A percentile compares a stretch with the other conserved stretches of the same genome.
phyloP scores from a whole-genome alignment of 306 rosid genomes.

The Erythrophleum fordii region DNA sequence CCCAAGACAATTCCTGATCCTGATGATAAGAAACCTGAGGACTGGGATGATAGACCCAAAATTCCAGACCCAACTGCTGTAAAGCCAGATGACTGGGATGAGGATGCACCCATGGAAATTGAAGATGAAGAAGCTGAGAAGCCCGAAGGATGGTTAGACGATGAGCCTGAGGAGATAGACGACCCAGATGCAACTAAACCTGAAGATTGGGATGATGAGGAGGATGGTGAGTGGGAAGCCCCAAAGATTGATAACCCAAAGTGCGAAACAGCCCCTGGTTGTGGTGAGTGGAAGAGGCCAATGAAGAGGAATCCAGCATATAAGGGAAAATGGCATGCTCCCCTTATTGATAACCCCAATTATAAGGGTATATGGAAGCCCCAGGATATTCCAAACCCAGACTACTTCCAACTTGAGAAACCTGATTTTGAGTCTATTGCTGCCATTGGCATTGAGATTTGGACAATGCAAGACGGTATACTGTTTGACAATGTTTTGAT shows the following conservation, averaged over 20 bases:
- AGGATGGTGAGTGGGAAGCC: constrained; percentile 93
- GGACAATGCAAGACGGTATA: constrained; percentile 98
- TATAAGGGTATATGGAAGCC: constrained; percentile 98
- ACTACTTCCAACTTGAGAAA: constrained; percentile 70
- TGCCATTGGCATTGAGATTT: constrained; percentile 94
- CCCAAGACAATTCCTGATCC: constrained; percentile 94
- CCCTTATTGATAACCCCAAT: constrained; percentile 83
- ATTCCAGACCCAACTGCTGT: constrained; percentile 82
- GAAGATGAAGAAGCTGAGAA: constrained; percentile 87
- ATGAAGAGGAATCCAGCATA: constrained; percentile 89
- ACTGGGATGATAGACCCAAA: constrained; percentile 93
- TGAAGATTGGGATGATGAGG: constrained; percentile 94
- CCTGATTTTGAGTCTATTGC: constrained; percentile 87
- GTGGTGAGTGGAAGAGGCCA: constrained; percentile 97
- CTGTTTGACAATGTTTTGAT: constrained; percentile 89
- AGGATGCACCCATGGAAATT: constrained; percentile 92
- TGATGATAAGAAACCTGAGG: constrained; percentile 91
- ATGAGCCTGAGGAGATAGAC: constrained; percentile 91
- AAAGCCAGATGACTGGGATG: constrained; percentile 98
- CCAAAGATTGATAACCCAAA: constrained; percentile 78
- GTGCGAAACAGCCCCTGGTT: constrained; percentile 81
- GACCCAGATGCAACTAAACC: constrained; percentile 92
- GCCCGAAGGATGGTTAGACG: constrained; percentile 97
- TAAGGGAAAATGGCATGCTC: constrained; percentile 95
- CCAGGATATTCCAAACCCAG: constrained; percentile 82